Conservation (phyloP, 2,329 filamentous ascomycete species). For the Venturia carpophila region DNA sequence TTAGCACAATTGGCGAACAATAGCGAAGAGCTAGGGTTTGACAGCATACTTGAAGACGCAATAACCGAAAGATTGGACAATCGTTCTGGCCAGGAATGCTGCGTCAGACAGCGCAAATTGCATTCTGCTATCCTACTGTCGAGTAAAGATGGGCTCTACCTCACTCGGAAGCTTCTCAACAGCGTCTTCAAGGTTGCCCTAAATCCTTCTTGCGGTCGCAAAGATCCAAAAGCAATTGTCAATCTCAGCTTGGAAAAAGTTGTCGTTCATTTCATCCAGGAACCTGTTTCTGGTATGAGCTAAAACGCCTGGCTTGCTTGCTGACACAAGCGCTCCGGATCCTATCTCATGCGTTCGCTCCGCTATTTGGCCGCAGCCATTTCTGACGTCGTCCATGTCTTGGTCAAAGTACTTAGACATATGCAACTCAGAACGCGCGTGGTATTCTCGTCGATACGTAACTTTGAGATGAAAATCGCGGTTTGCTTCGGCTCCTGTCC, state of each 20-base stretch:
- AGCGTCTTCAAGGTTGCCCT: no score
- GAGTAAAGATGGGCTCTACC: not conserved
- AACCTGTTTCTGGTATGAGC: no score
- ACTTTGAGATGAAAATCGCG: not conserved
- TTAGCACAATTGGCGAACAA: not conserved
- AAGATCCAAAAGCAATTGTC: no score
- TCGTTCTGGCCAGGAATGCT: not conserved
- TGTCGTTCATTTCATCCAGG: no score
- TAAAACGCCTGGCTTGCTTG: no score
- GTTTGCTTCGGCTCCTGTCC: not conserved
- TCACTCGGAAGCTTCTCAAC: no score
- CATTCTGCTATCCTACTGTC: not conserved
- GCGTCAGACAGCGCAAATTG: not conserved
- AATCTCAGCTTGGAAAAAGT: no score
- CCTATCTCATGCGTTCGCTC: no score
- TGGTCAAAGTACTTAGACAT: not conserved
- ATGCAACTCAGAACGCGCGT: not conserved
- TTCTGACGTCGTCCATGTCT: not conserved
- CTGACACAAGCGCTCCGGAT: no score
- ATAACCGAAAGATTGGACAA: not conserved
- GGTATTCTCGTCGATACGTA: not conserved
- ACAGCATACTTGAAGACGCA: not conserved
- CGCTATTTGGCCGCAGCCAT: no score
- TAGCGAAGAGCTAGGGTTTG: not conserved
- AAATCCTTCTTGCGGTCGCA: no score